Base-by-base conservation (phyloP, 1,284 basidiomycete species). In the Ganoderma boninense region DNA sequence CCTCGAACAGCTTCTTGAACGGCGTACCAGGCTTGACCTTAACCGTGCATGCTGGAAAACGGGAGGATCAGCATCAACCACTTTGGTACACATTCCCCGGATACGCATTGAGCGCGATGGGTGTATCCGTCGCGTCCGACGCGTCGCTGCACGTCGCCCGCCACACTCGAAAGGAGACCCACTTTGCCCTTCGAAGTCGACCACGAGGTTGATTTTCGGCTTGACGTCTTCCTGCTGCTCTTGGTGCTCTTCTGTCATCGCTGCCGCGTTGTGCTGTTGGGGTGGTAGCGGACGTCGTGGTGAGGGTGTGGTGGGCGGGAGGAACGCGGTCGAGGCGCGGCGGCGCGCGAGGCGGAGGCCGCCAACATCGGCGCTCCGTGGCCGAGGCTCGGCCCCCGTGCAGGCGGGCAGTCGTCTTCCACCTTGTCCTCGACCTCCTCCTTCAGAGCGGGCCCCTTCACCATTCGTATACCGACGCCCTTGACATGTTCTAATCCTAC, bases 1-100 rank as follows among this genome's bases (percentile, higher is more conserved):
- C 90, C 20, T 88, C 84, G 72, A 92, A 91, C 20, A 92, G 87
- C 79, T 92, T 92, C 62, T 81, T 79, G 75, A 92, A 90, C n/a
- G 83, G 82, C 82, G 87, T 92, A 26, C 86, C 87, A 1, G 84
- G 71, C 73, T 89, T 91, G 10, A 92, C 90, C 77, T 91, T 91
- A 1, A 92, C 85, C 7, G 88, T 89, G 65, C 78, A 78, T 14
- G 68, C 79, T 80, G 54, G 7, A n/a, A 26, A 4, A n/a, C 14
- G 38, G 13, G 61, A 2, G 52, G 29, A 43, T 65, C 49, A 66
- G 63, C 29, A 42, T 16, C 29, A 5, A 40, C 0, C 43, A 64
- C 11, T 4, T 56, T 8, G 6, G 23, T 38, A 26, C 7, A 43
- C 16, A 14, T 29, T 2, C 6, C 23, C 4, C 29, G 49, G 44